Base-by-base conservation (phyloP, 805 yeast species). In the Torulaspora franciscae region DNA sequence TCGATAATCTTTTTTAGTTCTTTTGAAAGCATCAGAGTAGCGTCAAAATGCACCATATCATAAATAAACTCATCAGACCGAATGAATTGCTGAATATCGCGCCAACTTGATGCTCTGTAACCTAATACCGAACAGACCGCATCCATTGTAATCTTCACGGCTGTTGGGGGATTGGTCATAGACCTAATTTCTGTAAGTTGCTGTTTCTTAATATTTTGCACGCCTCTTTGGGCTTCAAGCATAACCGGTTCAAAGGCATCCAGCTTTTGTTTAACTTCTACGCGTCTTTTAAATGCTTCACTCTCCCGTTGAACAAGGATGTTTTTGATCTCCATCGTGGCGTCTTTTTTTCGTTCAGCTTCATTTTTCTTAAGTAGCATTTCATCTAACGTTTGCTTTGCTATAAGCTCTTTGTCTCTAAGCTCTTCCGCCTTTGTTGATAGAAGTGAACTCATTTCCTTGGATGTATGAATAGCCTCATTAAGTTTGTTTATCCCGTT, bases 171-270 rank as follows among this genome's bases (percentile, higher is more conserved):
- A 48, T 87, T 87, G 6, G 77, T 66, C 95, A 91, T 85, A 10
- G 96, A 82, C 57, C 96, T 70, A 24, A 91, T 69, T 64, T 91
- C 98, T 1, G 95, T 85, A 33, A 91, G 70, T 58, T 91, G 97
- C 48, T 86, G 95, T 61, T 91, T 91, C 64, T 89, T 88, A 49
- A 91, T 91, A 55, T 87, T 85, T 52, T 85, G 84, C n/a, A 91
- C 98, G 11, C 96, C 95, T 48, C 76, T 70, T 56, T 84, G 85
- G 0, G 98, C 98, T 50, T 84, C 95, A 2, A 76, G 45, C 6
- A 90, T 83, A 0, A 93, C 83, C 0, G 97, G 96, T 57, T 88
- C 93, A 0, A 90, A 95, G 5, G 71, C 66, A 11, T 76, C 80
- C n/a, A 91, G 70, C 45, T 87, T 91, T 6, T 65, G 60, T 65